These are phyloP conservation scores for Rhodotorula sphaerocarpa DNA, from an alignment of 768 basidiomycete genomes.

Conservation along the genomic window DNA sequence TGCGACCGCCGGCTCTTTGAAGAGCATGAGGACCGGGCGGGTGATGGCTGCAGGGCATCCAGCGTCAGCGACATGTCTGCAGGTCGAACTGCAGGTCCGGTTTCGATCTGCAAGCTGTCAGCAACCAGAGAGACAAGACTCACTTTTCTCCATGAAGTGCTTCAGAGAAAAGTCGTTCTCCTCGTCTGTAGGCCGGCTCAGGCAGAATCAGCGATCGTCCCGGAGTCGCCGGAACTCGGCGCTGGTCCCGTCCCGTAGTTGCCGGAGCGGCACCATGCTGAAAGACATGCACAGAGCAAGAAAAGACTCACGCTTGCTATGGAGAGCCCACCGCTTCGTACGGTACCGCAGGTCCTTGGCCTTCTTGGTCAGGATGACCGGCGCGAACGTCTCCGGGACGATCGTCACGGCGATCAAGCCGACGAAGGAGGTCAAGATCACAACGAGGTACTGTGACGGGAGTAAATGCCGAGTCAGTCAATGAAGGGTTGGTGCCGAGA, in stretches of 20 bases:
- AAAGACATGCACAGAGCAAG: too few relatives aligned
- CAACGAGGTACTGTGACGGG: slow-evolving; percentile 37
- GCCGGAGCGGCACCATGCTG: too few relatives aligned
- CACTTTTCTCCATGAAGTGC: slow-evolving; percentile 41
- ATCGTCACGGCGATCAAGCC: slow-evolving; percentile 37
- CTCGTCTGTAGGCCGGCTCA: slow-evolving; percentile 36
- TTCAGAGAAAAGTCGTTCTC: slow-evolving; percentile 39
- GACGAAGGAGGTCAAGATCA: slow-evolving; percentile 41
- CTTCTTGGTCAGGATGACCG: slow-evolving; percentile 42
- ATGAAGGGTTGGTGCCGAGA: too few relatives aligned
- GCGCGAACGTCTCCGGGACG: slow-evolving; percentile 43
- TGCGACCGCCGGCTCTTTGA: slow-evolving; percentile 40
- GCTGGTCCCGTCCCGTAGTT: too few relatives aligned
- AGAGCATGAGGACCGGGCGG: slow-evolving; percentile 41
- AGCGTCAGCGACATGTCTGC: background rate
- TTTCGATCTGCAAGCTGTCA: background rate
- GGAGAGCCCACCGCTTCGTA: slow-evolving; percentile 40
- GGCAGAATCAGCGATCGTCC: too few relatives aligned
- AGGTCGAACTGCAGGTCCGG: background rate
- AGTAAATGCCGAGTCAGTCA: background rate
- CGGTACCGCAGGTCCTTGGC: slow-evolving; percentile 38
- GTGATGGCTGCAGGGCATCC: background rate
- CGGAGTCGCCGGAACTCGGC: too few relatives aligned
- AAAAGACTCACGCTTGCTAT: slow-evolving; percentile 16
- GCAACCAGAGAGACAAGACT: background rate